phyloP scores from a whole-genome alignment of 371 early-diverging fungal genomes.

The Saksenaea vasiformis region DNA sequence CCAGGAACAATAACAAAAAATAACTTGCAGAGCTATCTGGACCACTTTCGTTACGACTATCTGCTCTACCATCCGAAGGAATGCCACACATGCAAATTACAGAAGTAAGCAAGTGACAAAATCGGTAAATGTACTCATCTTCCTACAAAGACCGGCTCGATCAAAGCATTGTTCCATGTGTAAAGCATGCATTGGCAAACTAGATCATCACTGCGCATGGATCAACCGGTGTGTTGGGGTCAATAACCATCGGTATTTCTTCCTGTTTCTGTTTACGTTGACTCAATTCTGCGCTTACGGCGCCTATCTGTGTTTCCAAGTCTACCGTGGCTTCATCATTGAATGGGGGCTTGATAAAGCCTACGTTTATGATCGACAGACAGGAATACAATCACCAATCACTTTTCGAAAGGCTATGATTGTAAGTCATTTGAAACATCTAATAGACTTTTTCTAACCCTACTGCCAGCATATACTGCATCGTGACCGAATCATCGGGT shows the following conservation, averaged over 20 bases:
- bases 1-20: slow-evolving; percentile 64
- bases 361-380: slow-evolving; percentile 34
- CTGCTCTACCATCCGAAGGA: slow-evolving; percentile 61
- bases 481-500: slow-evolving; percentile 58
- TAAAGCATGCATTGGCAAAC: slow-evolving; percentile 66
- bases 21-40: slow-evolving; percentile 56
- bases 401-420: slow-evolving; percentile 43
- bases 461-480: slow-evolving; percentile 57
- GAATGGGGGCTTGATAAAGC: slow-evolving; percentile 52
- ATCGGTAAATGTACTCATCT: not conserved
- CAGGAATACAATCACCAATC: slow-evolving; percentile 34
- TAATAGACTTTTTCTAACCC: not conserved
- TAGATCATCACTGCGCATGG: slow-evolving; percentile 83
- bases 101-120: slow-evolving; percentile 50
- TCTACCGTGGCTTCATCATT: slow-evolving; percentile 57
- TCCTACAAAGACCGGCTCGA: slow-evolving; percentile 59
- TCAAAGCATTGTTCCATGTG: slow-evolving; percentile 81
- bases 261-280: slow-evolving; percentile 64
- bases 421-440: slow-evolving; percentile 23
- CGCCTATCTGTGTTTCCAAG: slow-evolving; percentile 57
- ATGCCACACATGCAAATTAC: slow-evolving; percentile 68
- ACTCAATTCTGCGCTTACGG: slow-evolving; percentile 69
- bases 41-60: slow-evolving; percentile 62
- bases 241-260: slow-evolving; percentile 72
- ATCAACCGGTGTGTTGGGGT: slow-evolving; percentile 78